Conservation (phyloP, 495 filamentous ascomycete genomes). For the Acidiella bohemica region DNA sequence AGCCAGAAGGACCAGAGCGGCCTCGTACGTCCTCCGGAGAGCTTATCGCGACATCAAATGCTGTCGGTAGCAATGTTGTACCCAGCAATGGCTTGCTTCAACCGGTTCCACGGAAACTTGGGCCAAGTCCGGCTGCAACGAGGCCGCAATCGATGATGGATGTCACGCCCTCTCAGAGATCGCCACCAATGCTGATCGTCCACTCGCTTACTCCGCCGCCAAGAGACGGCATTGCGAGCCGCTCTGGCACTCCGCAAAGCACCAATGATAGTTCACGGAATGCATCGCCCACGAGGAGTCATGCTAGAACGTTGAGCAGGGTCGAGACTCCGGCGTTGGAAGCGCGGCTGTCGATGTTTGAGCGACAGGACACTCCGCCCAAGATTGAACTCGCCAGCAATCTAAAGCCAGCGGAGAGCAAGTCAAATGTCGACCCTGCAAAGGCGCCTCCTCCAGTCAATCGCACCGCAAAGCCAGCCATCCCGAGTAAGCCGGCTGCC, state of each 20-base stretch:
- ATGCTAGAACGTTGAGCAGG: constrained; percentile 32
- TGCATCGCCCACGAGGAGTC: constrained; percentile 27
- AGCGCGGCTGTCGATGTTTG: constrained; percentile 21
- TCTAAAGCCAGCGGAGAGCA: background rate
- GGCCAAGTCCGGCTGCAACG: constrained; percentile 12
- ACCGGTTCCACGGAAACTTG: constrained; percentile 9
- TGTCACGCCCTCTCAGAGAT: constrained; percentile 40
- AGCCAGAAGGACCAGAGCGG: background rate
- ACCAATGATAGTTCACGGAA: too few relatives aligned
- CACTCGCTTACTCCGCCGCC: constrained; percentile 67
- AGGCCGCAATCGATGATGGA: constrained; percentile 38
- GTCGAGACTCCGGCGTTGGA: constrained; percentile 38
- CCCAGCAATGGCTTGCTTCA: background rate
- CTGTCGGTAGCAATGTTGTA: background rate
- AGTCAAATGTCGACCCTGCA: constrained; percentile 16
- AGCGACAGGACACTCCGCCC: constrained; percentile 12
- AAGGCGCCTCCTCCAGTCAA: constrained; percentile 57
- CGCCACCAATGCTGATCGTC: constrained; percentile 55
- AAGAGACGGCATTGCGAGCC: background rate
- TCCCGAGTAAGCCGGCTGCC: constrained; percentile 37
- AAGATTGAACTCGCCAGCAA: constrained; percentile 10
- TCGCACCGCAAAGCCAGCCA: constrained; percentile 68
- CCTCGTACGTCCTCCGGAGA: constrained; percentile 10
- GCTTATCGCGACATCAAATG: background rate
- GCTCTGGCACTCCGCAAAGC: too few relatives aligned